These are phyloP conservation scores for Calonectria crousiana DNA, from an alignment of 2,329 filamentous ascomycete genomes.

Conservation along the genomic window DNA sequence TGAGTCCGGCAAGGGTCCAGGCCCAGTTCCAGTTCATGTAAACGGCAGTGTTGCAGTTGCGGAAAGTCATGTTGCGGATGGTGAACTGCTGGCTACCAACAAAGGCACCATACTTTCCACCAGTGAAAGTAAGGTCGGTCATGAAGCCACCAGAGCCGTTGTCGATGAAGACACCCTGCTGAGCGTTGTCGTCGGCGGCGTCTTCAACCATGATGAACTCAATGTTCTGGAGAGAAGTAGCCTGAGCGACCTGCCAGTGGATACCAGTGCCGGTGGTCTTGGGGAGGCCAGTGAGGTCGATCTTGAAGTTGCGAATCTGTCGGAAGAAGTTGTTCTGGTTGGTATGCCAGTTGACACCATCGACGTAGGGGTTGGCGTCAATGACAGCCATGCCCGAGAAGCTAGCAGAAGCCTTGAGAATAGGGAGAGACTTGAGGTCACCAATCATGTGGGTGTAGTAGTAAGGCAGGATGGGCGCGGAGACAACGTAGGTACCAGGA, in stretches of 20 bases:
- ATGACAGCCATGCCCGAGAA: slow-evolving; percentile 92
- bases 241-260: slow-evolving; percentile 89
- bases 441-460: slow-evolving; percentile 97
- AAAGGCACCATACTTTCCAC: slow-evolving; percentile 82
- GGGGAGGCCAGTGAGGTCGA: slow-evolving; percentile 78
- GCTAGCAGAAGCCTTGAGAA: slow-evolving; percentile 77
- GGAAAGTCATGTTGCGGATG: slow-evolving; percentile 85
- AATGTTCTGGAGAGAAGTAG: slow-evolving; percentile 84
- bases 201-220: slow-evolving; percentile 83
- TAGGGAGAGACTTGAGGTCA: slow-evolving; percentile 78
- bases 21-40: slow-evolving; percentile 95
- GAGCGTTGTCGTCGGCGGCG: slow-evolving; percentile 71
- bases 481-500: slow-evolving; percentile 86
- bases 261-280: slow-evolving; percentile 74
- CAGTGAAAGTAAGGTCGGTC: slow-evolving; percentile 85
- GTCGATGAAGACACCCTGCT: slow-evolving; percentile 86
- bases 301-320: slow-evolving; percentile 83
- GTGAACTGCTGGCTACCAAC: slow-evolving; percentile 91
- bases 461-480: slow-evolving; percentile 81
- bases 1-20: slow-evolving; percentile 83
- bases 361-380: slow-evolving; percentile 86
- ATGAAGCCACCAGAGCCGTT: slow-evolving; percentile 89
- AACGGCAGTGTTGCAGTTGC: slow-evolving; percentile 83
- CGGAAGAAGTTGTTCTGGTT: slow-evolving; percentile 91
- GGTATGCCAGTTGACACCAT: slow-evolving; percentile 80